Evolutionary conservation across 768 basidiomycete genomes (phyloP), one percentile per base, ranked within the genome.

Genomic region (Russula griseocarnosa): DNA sequence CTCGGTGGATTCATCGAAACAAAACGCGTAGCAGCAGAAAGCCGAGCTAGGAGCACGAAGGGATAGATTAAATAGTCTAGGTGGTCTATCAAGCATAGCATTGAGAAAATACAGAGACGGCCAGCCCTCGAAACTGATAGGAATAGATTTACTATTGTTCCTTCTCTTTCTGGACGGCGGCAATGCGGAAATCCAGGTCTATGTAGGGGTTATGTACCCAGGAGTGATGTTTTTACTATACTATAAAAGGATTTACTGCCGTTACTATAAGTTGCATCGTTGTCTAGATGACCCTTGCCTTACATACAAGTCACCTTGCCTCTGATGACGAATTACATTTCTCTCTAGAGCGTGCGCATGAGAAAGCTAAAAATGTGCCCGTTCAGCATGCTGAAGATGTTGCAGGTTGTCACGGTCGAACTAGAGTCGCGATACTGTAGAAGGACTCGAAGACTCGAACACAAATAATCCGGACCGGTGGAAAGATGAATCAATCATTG

Each of bases 1-100:
- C 67, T 86, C 0, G 96, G 90, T 11, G 94, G 95, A 0, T 93
- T 98, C 72, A 75, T 98, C 36, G 89, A 91, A 53, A 36, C 47
- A 24, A 67, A 61, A 24, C 36, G 42, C 10, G 22, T 28, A 13
- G 42, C 20, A 42, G 26, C 44, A 22, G 59, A 51, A 20, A 30
- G 13, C 28, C 38, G 34, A 14, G 52, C 32, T 50, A 66, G 36
- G 18, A 52, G 63, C 20, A 11, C 16, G 18, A 63, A 63, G 34
- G 30, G 32, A 44, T 63, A 58, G 34, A 34, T 26, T 34, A 4
- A 34, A 50, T 47, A 14, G 47, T 47, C 11, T 32, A 26, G 30
- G 40, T 44, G 16, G 16, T 57, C 24, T n/a, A 57, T n/a, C 30
- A 16, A 30, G 11, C 42, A 10, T 14, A 9, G 30, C 26, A 28